Evolutionary conservation across 2,329 filamentous ascomycete species (phyloP).

Genomic region (Polytolypa hystricis): DNA sequence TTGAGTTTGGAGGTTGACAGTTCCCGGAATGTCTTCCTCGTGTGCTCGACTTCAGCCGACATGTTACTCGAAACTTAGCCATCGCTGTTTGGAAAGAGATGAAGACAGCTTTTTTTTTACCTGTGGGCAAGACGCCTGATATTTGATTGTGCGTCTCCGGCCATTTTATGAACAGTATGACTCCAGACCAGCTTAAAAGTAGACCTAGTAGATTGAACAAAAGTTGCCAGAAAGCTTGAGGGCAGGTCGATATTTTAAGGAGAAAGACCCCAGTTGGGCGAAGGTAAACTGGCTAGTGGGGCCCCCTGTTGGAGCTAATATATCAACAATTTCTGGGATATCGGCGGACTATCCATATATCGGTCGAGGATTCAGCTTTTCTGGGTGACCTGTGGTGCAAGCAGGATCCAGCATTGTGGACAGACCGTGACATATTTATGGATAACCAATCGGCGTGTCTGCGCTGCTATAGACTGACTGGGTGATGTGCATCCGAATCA

Average conservation of each 20-base stretch:
- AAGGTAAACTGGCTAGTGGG: background rate
- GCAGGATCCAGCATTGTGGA: too few relatives aligned
- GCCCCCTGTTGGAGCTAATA: background rate
- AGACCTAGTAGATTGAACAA: background rate
- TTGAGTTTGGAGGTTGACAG: slow-evolving; percentile 41
- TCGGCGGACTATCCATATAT: too few relatives aligned
- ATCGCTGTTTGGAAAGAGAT: background rate
- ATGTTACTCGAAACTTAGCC: slow-evolving; percentile 9
- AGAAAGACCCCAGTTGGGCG: background rate
- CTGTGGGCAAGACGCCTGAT: slow-evolving; percentile 9
- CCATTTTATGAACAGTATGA: background rate
- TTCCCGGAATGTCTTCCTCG: slow-evolving; percentile 46
- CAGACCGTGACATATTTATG: too few relatives aligned
- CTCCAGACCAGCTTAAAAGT: background rate
- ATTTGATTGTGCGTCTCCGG: background rate
- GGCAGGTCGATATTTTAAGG: background rate
- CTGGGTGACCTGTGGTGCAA: too few relatives aligned
- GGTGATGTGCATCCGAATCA: too few relatives aligned
- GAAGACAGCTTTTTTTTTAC: slow-evolving; percentile 6
- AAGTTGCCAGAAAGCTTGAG: background rate
- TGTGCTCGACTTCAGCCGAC: slow-evolving; percentile 39
- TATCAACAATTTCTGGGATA: background rate
- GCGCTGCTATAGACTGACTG: too few relatives aligned
- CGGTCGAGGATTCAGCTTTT: too few relatives aligned
- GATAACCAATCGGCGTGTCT: too few relatives aligned